Conservation (phyloP, 805 yeast genomes). For the Candida silvicultrix region DNA sequence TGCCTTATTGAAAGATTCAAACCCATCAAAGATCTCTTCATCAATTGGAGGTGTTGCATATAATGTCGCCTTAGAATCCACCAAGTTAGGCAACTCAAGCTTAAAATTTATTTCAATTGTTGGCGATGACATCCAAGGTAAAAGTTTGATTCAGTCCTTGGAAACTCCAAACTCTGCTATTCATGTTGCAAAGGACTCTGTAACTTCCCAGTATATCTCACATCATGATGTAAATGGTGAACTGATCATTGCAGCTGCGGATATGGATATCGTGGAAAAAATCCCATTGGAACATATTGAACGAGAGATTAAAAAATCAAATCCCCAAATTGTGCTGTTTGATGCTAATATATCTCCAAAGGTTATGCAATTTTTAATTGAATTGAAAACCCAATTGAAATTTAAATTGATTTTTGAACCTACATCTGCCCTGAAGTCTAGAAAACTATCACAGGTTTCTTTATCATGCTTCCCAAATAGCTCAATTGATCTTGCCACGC, state of each 20-base stretch:
- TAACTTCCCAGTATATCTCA: constrained; percentile 71
- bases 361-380: constrained; percentile 32
- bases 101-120: constrained; percentile 50
- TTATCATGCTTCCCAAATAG: constrained; percentile 13
- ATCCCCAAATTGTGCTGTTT: constrained; percentile 47
- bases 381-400: constrained; percentile 17
- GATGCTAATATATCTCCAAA: constrained; percentile 62
- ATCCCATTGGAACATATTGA: constrained; percentile 36
- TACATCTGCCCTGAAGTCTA: constrained; percentile 64
- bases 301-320: constrained; percentile 30
- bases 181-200: constrained; percentile 4
- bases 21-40: constrained; percentile 54
- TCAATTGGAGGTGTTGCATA: constrained; percentile 83
- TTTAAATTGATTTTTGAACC: constrained; percentile 60
- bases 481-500: constrained; percentile 34
- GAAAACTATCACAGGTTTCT: constrained; percentile 16
- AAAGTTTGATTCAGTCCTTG: too few species aligned
- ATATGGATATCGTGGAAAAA: constrained; percentile 66
- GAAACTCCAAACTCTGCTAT: constrained; percentile 23
- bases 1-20: constrained; percentile 49
- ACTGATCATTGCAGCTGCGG: constrained; percentile 73
- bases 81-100: constrained; percentile 24
- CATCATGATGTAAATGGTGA: constrained; percentile 58
- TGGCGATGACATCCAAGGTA: constrained; percentile 54
- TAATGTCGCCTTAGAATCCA: constrained; percentile 66